Percentiles rank a stretch among this genome's conserved stretches.
These are phyloP conservation scores for Larix sibirica DNA, from an alignment of 83 land plant genomes.

Conservation along the genomic window DNA sequence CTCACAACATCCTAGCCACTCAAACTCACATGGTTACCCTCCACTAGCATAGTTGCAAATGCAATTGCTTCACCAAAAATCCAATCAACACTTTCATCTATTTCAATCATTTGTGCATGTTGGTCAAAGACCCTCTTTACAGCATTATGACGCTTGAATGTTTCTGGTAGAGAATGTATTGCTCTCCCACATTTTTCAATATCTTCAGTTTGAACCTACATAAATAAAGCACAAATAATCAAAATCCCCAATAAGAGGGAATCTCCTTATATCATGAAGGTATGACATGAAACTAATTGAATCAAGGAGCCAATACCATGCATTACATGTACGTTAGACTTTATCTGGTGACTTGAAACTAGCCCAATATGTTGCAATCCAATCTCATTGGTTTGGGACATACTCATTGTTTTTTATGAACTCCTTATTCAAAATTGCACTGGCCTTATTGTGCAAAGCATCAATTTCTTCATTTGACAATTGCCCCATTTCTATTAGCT, in stretches of 20 bases:
- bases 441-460: conserved; percentile 71
- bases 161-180: conserved; percentile 78
- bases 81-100: conserved; percentile 97
- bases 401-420: conserved; percentile 89
- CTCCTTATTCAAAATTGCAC: conserved; percentile 87
- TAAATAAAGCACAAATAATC: background rate
- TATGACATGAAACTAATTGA: background rate
- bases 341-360: conserved; percentile 99
- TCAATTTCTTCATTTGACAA: conserved; percentile 73
- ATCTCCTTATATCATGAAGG: background rate
- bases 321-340: conserved; percentile 86
- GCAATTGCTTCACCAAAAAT: conserved; percentile 97
- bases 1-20: conserved; percentile 99
- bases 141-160: conserved; percentile 79
- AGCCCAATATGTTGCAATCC: conserved; percentile 97
- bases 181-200: conserved; percentile 89
- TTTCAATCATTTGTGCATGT: conserved; percentile 91
- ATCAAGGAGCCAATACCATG: conserved; percentile 66
- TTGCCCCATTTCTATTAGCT: conserved; percentile 68
- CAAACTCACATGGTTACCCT: conserved; percentile 93
- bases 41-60: conserved; percentile 91
- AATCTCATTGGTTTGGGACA: conserved; percentile 81
- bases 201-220: conserved; percentile 96
- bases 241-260: background rate
- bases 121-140: conserved; percentile 83